Conservation (phyloP, 2,329 filamentous ascomycete species). For the Colletotrichum kahawae region DNA sequence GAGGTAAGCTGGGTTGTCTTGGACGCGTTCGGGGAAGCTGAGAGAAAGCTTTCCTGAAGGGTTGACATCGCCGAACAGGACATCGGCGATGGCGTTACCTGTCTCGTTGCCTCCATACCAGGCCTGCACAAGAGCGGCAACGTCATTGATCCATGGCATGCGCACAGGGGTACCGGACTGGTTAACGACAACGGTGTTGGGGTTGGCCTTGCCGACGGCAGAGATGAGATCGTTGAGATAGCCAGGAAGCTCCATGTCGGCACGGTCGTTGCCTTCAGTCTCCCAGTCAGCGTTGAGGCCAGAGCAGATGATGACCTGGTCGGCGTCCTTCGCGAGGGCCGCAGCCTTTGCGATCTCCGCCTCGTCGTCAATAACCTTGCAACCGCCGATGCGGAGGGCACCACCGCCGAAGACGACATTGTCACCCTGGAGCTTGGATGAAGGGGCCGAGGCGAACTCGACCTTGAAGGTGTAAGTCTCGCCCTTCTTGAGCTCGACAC, state of each 20-base stretch:
- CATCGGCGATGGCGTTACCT: slow-evolving; percentile 74
- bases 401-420: slow-evolving; percentile 61
- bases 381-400: slow-evolving; percentile 66
- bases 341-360: slow-evolving; percentile 71
- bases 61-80: slow-evolving; percentile 71
- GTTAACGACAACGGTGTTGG: slow-evolving; percentile 70
- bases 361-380: slow-evolving; percentile 60
- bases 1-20: slow-evolving; percentile 73
- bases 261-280: slow-evolving; percentile 73
- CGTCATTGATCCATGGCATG: slow-evolving; percentile 65
- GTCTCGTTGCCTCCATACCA: slow-evolving; percentile 82
- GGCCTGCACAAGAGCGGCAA: slow-evolving; percentile 67
- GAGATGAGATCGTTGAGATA: slow-evolving; percentile 71
- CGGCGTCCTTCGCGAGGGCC: slow-evolving; percentile 68
- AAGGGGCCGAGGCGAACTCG: slow-evolving; percentile 64
- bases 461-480: slow-evolving; percentile 63
- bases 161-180: slow-evolving; percentile 74
- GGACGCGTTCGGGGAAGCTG: slow-evolving; percentile 65
- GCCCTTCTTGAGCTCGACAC: slow-evolving; percentile 61
- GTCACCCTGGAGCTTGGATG: slow-evolving; percentile 57
- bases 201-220: slow-evolving; percentile 67
- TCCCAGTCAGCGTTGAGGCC: slow-evolving; percentile 78
- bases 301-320: slow-evolving; percentile 79
- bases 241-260: slow-evolving; percentile 74
- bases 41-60: slow-evolving; percentile 77